Evolutionary conservation across 2,329 filamentous ascomycete species (phyloP).

Genomic region (Chalara sp.): DNA sequence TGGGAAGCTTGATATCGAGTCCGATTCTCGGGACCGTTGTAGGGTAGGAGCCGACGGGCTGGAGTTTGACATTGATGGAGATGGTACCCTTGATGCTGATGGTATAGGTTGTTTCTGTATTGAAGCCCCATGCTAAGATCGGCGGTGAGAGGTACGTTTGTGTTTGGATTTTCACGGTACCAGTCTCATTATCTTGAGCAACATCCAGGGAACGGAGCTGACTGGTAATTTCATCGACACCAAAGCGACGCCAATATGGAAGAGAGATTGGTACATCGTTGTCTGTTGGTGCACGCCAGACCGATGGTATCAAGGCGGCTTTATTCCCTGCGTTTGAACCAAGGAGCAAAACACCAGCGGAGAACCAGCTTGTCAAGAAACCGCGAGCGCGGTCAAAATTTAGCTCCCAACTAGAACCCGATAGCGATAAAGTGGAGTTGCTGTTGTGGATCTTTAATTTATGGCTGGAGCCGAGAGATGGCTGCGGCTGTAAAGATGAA

Average conservation of each 20-base stretch:
- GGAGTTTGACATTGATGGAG: constrained; percentile 37
- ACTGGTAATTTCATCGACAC: constrained; percentile 39
- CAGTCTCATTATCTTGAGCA: constrained; percentile 17
- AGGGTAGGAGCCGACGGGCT: constrained; percentile 41
- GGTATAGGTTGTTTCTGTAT: constrained; percentile 43
- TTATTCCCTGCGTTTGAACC: neutral
- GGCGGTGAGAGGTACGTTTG: constrained; percentile 49
- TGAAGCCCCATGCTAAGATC: constrained; percentile 52
- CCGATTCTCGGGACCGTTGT: constrained; percentile 55
- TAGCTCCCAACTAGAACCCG: constrained; percentile 31
- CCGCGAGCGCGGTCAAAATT: constrained; percentile 40
- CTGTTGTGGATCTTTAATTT: constrained; percentile 4
- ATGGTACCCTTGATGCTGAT: constrained; percentile 40
- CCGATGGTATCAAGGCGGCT: constrained; percentile 23
- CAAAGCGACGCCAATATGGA: constrained; percentile 50
- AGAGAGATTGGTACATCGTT: constrained; percentile 51
- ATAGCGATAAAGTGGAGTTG: constrained; percentile 13
- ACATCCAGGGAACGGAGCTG: constrained; percentile 36
- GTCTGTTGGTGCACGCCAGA: constrained; percentile 61
- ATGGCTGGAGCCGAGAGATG: constrained; percentile 13
- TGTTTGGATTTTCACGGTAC: constrained; percentile 33
- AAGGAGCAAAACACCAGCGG: constrained; percentile 12
- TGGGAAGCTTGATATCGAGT: constrained; percentile 45
- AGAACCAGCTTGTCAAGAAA: constrained; percentile 35
- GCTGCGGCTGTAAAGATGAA: neutral